Base-by-base conservation (phyloP, 768 basidiomycete genomes). In the Kwoniella dendrophila region DNA sequence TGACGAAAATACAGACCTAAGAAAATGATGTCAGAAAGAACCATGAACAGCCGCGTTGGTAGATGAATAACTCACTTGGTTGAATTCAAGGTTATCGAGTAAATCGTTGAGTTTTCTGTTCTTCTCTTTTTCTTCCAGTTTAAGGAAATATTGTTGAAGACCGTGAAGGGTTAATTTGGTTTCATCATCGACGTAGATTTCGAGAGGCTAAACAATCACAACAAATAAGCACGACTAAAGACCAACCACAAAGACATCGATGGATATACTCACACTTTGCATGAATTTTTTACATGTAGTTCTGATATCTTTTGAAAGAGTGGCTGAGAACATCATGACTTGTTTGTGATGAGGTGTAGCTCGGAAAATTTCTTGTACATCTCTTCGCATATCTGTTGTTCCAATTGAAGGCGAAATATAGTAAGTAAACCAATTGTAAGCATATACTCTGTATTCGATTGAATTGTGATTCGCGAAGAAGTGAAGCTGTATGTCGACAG, bases 291-390 rank as follows among this genome's bases (percentile, higher is more conserved):
- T 98, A 86, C 96, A 99, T 0, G 96, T 98, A 6, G 88, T 85
- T 59, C 96, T 85, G 61, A 99, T 95, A 68, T 98, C 96, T 83
- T 99, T 98, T 59, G 92, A 87, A 63, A 99, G 82, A 0, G 96
- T 99, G 40, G 96, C 96, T 73, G 92, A 95, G 84, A 99, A 99
- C 96, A 99, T 99, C 96, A 99, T 99, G 70, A 99, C 96, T 84
- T 99, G 95, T 84, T 99, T 99, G 85, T 96, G 93, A 81, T 96
- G 95, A 52, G 96, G 96, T 20, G 96, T 98, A 18, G 92, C 86
- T 74, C 95, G 89, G 86, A 98, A 99, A 75, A 99, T 98, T 83
- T 99, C 96, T 87, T 99, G 96, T 68, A 99, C 95, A 79, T 99
- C 96, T 78, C 96, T 92, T 83, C 96, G 95, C 96, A 99, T 99